Conservation (phyloP, 495 filamentous ascomycete species). For the Xylaria grammica region DNA sequence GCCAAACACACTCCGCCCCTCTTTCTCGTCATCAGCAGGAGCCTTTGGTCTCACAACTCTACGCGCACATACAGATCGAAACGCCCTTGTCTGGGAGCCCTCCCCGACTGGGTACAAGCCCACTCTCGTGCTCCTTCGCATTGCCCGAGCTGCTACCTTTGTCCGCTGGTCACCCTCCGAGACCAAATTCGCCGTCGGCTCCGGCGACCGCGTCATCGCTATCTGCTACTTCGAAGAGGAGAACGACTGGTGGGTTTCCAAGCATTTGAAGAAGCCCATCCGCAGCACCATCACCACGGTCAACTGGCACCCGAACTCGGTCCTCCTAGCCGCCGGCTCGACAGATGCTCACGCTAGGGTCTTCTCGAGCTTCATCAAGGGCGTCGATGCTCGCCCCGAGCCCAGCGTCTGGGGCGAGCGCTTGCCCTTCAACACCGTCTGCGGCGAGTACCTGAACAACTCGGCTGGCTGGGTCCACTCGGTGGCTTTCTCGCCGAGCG, state of each 20-base stretch:
- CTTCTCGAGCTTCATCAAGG: slow-evolving; percentile 95
- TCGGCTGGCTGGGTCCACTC: slow-evolving; percentile 96
- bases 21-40: not conserved
- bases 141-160: slow-evolving; percentile 95
- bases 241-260: slow-evolving; percentile 99
- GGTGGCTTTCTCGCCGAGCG: slow-evolving; percentile 87
- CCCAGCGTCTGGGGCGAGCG: slow-evolving; percentile 92
- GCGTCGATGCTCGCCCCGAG: slow-evolving; percentile 84
- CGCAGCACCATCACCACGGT: slow-evolving; percentile 93
- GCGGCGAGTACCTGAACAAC: slow-evolving; percentile 93
- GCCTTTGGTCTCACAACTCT: slow-evolving; percentile 19
- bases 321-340: slow-evolving; percentile 89
- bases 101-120: slow-evolving; percentile 92
- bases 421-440: slow-evolving; percentile 96
- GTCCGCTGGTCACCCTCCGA: slow-evolving; percentile 98
- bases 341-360: slow-evolving; percentile 98
- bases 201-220: slow-evolving; percentile 93
- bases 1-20: not conserved
- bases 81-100: slow-evolving; percentile 97
- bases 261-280: slow-evolving; percentile 98
- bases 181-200: slow-evolving; percentile 96
- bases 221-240: slow-evolving; percentile 99
- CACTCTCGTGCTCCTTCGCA: slow-evolving; percentile 93
- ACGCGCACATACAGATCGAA: slow-evolving; percentile 71
- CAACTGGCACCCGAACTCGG: slow-evolving; percentile 95